A percentile compares a stretch with the other conserved stretches of the same genome.
Evolutionary conservation across 2,329 filamentous ascomycete genomes (phyloP).

Genomic region (Calonectria pseudoturangicola): DNA sequence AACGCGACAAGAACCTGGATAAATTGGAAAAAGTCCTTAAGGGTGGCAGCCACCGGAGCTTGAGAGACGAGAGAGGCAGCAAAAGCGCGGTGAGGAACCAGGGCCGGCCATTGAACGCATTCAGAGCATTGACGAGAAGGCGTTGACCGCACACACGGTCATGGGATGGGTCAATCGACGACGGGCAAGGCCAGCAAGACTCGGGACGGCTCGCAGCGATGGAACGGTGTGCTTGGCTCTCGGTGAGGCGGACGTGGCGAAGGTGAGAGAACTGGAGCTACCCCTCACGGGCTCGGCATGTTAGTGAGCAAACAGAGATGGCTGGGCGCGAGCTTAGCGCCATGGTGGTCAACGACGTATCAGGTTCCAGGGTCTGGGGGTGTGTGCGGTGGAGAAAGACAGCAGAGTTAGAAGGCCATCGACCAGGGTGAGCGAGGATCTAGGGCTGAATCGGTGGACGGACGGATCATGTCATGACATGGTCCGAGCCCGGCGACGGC

Average conservation of each 20-base stretch:
- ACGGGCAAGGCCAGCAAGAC: slow-evolving; percentile 7
- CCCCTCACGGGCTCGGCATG: slow-evolving; percentile 29
- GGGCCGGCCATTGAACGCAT: slow-evolving; percentile 7
- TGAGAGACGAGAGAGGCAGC: not conserved
- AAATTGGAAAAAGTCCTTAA: slow-evolving; percentile 31
- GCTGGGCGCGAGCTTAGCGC: slow-evolving; percentile 26
- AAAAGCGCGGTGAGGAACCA: not conserved
- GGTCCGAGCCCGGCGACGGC: slow-evolving; percentile 9
- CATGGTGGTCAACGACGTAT: slow-evolving; percentile 20
- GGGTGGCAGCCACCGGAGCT: not conserved
- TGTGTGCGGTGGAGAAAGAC: slow-evolving; percentile 37
- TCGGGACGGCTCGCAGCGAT: slow-evolving; percentile 22
- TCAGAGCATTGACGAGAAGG: slow-evolving; percentile 3
- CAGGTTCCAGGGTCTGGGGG: slow-evolving; percentile 22
- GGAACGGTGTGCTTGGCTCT: slow-evolving; percentile 29
- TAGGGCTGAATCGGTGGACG: slow-evolving; percentile 28
- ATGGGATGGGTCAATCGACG: slow-evolving; percentile 16
- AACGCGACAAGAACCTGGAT: not conserved
- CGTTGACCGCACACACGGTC: not conserved
- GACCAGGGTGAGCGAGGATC: slow-evolving; percentile 24
- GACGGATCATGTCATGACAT: slow-evolving; percentile 25
- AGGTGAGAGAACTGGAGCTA: slow-evolving; percentile 27
- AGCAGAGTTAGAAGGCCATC: slow-evolving; percentile 11
- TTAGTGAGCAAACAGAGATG: slow-evolving; percentile 22
- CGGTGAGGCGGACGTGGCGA: slow-evolving; percentile 22